Base-by-base conservation (phyloP, 176 grass and related monocot genomes). In the Oryza glumipatula region DNA sequence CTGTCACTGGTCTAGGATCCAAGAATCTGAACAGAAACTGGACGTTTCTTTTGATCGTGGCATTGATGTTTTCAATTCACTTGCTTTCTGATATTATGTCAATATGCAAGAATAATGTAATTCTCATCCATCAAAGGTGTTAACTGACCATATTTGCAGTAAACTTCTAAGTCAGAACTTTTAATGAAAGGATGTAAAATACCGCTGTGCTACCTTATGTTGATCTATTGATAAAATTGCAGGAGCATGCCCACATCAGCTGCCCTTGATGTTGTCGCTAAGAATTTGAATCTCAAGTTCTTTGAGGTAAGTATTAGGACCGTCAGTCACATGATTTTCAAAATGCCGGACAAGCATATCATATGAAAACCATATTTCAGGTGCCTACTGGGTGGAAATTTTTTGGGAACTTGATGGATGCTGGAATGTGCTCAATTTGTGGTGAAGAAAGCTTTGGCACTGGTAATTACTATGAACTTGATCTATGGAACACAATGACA, bases 181-280 rank as follows among this genome's bases (percentile, higher is more conserved):
- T 36, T 70, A 23, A 10, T 23, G 7, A 23, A 63, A 23, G 58
- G 2, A 4, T 68, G 49, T 80, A 49, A 22, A 38, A 38, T 67
- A 46, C 68, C 19, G 64, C 3, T 66, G 16, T 77, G 75, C 14
- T 54, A 72, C 52, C 51, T 56, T 69, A 46, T 64, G 11, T 35
- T 86, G 73, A 82, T 74, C 72, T 17, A 76, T 77, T 91, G 36
- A 45, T 93, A 72, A 84, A 88, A 77, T 52, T 89, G 82, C 86
- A 99, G 96, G 93, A 99, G 96, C 78, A 99, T 99, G 96, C 96
- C 96, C 76, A 99, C 96, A 73, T 99, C 96, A 84, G 96, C 96
- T 86, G 96, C 96, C 81, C 96, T 99, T 92, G 96, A 99, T 81
- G 91, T 99, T 39, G 96, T 99, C 49, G 96, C 96, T 10, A 96